phyloP scores from a whole-genome alignment of 1,284 basidiomycete genomes.

The Takashimella koratensis region DNA sequence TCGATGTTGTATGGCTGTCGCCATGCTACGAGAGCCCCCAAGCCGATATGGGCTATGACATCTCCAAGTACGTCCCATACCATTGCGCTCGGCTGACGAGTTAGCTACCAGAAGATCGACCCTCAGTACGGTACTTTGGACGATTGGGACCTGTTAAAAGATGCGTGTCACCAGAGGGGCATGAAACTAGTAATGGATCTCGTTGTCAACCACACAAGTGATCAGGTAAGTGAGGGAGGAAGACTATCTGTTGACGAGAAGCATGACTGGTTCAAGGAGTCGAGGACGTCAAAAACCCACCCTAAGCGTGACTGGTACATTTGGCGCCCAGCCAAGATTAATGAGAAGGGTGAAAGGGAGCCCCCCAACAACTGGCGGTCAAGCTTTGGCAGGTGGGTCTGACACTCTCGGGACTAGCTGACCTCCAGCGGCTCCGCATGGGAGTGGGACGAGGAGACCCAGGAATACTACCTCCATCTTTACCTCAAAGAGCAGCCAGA shows the following conservation, averaged over 20 bases:
- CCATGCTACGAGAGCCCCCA: constrained; percentile 40
- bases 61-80: constrained; percentile 33
- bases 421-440: constrained; percentile 38
- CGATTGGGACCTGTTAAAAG: constrained; percentile 48
- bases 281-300: constrained; percentile 39
- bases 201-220: constrained; percentile 52
- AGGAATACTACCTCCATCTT: constrained; percentile 52
- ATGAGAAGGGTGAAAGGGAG: constrained; percentile 33
- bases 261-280: constrained; percentile 61
- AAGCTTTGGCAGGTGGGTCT: constrained; percentile 36
- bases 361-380: constrained; percentile 53
- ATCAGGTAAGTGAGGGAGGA: constrained; percentile 19
- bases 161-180: constrained; percentile 43
- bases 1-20: constrained; percentile 50
- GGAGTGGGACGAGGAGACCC: constrained; percentile 50
- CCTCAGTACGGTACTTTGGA: constrained; percentile 49
- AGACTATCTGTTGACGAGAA: constrained; percentile 47
- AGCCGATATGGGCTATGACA: constrained; percentile 39
- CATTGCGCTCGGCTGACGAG: constrained; percentile 20
- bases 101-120: constrained; percentile 50
- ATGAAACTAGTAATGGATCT: constrained; percentile 52
- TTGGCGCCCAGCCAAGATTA: constrained; percentile 46
- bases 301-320: constrained; percentile 53
- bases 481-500: constrained; percentile 54
- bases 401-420: not conserved